Evolutionary conservation across 1,284 basidiomycete species (phyloP), one percentile per base, ranked within the genome.

Genomic region (Leccinum griseonigrum): DNA sequence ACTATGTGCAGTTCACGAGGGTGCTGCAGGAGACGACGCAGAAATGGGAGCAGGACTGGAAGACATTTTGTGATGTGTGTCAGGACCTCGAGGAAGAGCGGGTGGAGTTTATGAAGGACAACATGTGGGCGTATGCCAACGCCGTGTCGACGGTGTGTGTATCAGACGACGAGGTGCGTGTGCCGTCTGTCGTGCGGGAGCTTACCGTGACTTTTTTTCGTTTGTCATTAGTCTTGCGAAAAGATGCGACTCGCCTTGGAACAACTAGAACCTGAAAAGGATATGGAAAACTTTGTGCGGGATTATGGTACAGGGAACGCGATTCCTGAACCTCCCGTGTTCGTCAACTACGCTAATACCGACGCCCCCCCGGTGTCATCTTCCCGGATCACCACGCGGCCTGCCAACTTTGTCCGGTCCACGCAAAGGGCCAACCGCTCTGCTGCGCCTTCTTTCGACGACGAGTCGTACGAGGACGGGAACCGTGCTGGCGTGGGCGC

Each of bases 71-170:
- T 72, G 95, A 98, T 79, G 87, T 86, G 60, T 95, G 92, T 67
- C 97, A 99, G 77, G 97, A 99, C 77, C 75, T 97, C 54, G 97
- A 99, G 74, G 96, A 98, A 71, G 91, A 97, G 64, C 85, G 97
- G 14, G 79, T 97, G 72, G 94, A 95, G 65, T 94, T 97, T 71
- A 89, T 92, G 78, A 98, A 98, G 78, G 92, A 96, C 74, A 94
- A 94, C 67, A 83, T 97, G 74, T 99, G 97, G 97, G 87, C 89
- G 34, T 98, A 94, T 74, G 95, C 97, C 2, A 99, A 99, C 75
- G 90, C 91, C 1, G 90, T 98, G 22, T 97, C 95, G 4, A 94
- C 93, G 7, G 92, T 98, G 29, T 99, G 97, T 71, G 96, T 99
- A 13, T 83, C 89, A 22, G 97, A 99, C 72, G 97, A 99, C 73